Conservation (phyloP, 257 asterid genomes). For the Solanum rostratum region DNA sequence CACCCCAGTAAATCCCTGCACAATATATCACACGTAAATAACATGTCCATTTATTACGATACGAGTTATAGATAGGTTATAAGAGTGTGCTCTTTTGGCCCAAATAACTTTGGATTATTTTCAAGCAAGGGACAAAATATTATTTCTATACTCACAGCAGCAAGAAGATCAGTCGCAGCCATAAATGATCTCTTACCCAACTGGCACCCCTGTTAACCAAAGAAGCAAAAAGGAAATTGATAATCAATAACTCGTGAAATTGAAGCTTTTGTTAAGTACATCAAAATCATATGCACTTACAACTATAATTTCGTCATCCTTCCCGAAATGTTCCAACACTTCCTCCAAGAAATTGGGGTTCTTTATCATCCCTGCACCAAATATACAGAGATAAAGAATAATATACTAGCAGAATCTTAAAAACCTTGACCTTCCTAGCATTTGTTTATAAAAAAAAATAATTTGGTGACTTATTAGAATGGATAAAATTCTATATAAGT, state of each 20-base stretch:
- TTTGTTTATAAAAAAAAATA: no score
- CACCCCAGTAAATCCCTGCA: constrained; percentile 64
- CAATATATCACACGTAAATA: neutral
- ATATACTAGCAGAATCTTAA: neutral
- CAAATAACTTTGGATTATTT: no score
- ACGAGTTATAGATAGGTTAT: no score
- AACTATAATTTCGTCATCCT: constrained; percentile 63
- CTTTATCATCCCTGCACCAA: constrained; percentile 40
- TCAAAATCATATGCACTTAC: constrained; percentile 25
- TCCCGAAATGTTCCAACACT: constrained; percentile 34
- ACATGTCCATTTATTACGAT: no score
- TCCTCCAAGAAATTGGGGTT: constrained; percentile 45
- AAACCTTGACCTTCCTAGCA: no score
- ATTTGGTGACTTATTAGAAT: no score
- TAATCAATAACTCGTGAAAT: neutral
- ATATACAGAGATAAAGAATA: neutral
- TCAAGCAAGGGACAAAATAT: no score
- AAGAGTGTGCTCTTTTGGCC: no score
- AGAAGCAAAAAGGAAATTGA: neutral
- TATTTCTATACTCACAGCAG: no score
- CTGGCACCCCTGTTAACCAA: constrained; percentile 54
- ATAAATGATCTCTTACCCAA: constrained; percentile 56
- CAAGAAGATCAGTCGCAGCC: constrained; percentile 62
- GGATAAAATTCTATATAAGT: no score
- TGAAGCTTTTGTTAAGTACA: neutral